Evolutionary conservation across 1,284 basidiomycete species (phyloP).

Genomic region (Rugosomyces carneus): DNA sequence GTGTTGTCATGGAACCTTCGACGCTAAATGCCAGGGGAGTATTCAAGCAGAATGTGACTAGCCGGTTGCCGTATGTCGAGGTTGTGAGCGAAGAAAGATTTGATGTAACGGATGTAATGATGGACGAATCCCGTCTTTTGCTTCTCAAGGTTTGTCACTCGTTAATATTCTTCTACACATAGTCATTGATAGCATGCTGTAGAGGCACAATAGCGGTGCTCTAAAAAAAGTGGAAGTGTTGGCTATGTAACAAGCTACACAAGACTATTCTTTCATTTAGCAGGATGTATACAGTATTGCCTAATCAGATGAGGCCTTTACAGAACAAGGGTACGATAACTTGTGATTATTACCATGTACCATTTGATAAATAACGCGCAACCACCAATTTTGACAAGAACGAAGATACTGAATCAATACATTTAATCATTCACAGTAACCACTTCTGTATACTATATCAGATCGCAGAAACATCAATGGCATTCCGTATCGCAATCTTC

Average conservation of each 20-base stretch:
- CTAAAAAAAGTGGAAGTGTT: slow-evolving; percentile 32
- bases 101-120: slow-evolving; percentile 47
- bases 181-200: slow-evolving; percentile 5
- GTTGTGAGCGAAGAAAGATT: slow-evolving; percentile 38
- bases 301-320: too few species aligned
- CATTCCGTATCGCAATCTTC: neutral
- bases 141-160: slow-evolving; percentile 34
- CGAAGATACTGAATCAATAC: too few species aligned
- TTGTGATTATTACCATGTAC: too few species aligned
- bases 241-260: slow-evolving; percentile 24
- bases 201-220: slow-evolving; percentile 29
- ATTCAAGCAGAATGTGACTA: slow-evolving; percentile 38
- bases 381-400: too few species aligned
- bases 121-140: slow-evolving; percentile 44
- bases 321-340: too few species aligned
- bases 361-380: too few species aligned
- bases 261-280: too few species aligned
- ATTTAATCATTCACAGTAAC: too few species aligned
- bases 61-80: slow-evolving; percentile 43
- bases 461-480: too few species aligned
- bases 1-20: slow-evolving; percentile 34
- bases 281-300: too few species aligned
- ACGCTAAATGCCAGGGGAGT: slow-evolving; percentile 35
- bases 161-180: slow-evolving; percentile 6
- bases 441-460: too few species aligned